Base-by-base conservation (phyloP, 371 early-diverging fungal genomes). In the Mortierella sp. region DNA sequence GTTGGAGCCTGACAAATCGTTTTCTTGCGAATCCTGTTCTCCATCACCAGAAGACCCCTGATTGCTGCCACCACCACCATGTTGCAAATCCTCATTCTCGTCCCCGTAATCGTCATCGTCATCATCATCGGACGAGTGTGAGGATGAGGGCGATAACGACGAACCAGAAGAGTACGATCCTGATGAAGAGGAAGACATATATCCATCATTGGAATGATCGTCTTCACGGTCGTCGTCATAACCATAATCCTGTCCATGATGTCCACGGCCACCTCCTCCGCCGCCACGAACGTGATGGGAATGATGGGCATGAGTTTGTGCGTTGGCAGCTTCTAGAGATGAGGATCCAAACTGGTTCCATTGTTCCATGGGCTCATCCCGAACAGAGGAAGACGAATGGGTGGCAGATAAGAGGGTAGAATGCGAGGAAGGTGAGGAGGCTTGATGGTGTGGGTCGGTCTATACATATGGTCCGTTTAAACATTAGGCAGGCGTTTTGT, bases 381-480 rank as follows among this genome's bases (percentile, higher is more conserved):
- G 61, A 7, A 41, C n/a, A 7, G 48, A 37, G 26, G 53, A 39
- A 23, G 57, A 41, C 0, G 54, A 17, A 5, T 21, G 19, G 24
- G 11, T 48, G 14, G 63, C 73, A 8, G 73, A 72, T 41, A 72
- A 66, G 26, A 72, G 73, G 9, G 62, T 63, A 0, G 73, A 72
- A 12, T 66, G 67, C 1, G 73, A 72, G 24, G 73, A 61, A 28
- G 73, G 67, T 0, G 73, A 72, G 24, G 54, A 28, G 12, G 73
- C 73, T 26, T 62, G 67, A 24, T 72, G 67, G 42, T 66, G 73
- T 34, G 73, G 63, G 42, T 72, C 67, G 59, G 21, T 62, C 57
- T 30, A 19, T 4, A 47, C 59, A 32, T 49, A 55, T 12, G 61
- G 39, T 14, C 11, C 39, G 17, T 39, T 14, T 14, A 37, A 39